Percentiles rank a stretch among this genome's conserved stretches.
These are phyloP conservation scores for Batrachochytrium dendrobatidis DNA, from an alignment of 371 early-diverging fungal species.

Conservation along the genomic window DNA sequence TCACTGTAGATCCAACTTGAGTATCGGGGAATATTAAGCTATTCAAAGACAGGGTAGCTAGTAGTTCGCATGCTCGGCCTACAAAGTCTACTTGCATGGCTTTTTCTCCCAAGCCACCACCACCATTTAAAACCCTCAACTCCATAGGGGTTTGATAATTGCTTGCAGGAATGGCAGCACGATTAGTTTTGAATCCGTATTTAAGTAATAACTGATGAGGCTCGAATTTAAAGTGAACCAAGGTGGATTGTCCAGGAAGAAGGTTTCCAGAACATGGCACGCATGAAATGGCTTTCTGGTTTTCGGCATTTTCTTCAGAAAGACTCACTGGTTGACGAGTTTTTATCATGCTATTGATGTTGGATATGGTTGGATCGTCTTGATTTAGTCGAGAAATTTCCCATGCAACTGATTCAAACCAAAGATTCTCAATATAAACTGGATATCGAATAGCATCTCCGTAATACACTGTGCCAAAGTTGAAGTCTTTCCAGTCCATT, in stretches of 20 bases:
- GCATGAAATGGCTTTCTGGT: slow-evolving; percentile 25
- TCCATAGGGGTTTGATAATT: slow-evolving; percentile 26
- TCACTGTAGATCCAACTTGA: not conserved
- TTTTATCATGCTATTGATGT: not conserved
- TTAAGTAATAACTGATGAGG: slow-evolving; percentile 11
- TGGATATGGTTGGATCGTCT: no score
- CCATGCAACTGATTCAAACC: slow-evolving; percentile 5
- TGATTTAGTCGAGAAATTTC: slow-evolving; percentile 27
- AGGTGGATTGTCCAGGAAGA: slow-evolving; percentile 13
- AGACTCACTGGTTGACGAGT: not conserved
- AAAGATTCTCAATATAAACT: slow-evolving; percentile 26
- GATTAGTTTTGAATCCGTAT: slow-evolving; percentile 21
- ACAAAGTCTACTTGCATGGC: slow-evolving; percentile 23
- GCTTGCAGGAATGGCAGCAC: slow-evolving; percentile 1
- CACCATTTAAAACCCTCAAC: slow-evolving; percentile 19
- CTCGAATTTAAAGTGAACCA: slow-evolving; percentile 26
- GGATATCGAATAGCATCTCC: slow-evolving; percentile 20
- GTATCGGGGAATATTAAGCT: slow-evolving; percentile 12
- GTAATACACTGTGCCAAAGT: slow-evolving; percentile 31
- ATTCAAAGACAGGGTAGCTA: slow-evolving; percentile 10
- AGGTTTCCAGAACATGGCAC: slow-evolving; percentile 31
- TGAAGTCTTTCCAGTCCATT: slow-evolving; percentile 15
- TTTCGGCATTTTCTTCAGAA: slow-evolving; percentile 15
- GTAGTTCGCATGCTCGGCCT: slow-evolving; percentile 29
- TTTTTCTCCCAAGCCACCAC: slow-evolving; percentile 17